Conservation (phyloP, 1,139 yeast species). For the Saccharomyces hybrid region DNA sequence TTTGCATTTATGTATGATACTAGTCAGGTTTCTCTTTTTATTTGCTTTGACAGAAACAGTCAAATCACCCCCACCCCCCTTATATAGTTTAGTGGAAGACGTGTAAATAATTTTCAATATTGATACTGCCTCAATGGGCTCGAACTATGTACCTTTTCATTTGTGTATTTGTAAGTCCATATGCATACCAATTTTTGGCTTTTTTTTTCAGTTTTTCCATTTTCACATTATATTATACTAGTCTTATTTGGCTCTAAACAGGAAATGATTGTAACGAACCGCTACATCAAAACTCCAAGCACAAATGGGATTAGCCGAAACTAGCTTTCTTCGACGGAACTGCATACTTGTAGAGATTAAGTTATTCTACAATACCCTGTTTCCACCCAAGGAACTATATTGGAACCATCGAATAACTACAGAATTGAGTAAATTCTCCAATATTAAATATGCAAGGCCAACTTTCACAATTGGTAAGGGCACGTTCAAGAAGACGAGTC, state of each 20-base stretch:
- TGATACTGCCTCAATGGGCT: neutral
- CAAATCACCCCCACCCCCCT: neutral
- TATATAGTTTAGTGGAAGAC: neutral
- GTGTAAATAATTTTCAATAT: constrained; percentile 5
- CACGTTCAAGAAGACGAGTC: constrained; percentile 5
- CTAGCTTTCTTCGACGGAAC: constrained; percentile 3
- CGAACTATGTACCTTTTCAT: neutral
- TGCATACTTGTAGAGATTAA: constrained; percentile 11
- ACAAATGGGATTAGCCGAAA: neutral
- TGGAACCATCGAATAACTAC: constrained; percentile 7
- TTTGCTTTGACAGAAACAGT: neutral
- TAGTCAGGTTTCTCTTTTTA: neutral
- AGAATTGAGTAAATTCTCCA: constrained; percentile 11
- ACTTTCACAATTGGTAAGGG: constrained; percentile 5
- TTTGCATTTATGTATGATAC: neutral
- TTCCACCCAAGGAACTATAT: constrained; percentile 8
- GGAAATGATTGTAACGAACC: too few relatives aligned
- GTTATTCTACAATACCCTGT: constrained; percentile 6
- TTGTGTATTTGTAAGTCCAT: neutral
- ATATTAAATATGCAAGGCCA: constrained; percentile 17
- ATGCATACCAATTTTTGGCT: neutral
- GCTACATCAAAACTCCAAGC: too few relatives aligned
- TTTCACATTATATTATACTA: too few relatives aligned
- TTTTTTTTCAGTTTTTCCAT: neutral
- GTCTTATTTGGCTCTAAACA: too few relatives aligned